Evolutionary conservation across 2,329 filamentous ascomycete species (phyloP), one percentile per base, ranked within the genome.

Genomic region (Epichloe uncinata): DNA sequence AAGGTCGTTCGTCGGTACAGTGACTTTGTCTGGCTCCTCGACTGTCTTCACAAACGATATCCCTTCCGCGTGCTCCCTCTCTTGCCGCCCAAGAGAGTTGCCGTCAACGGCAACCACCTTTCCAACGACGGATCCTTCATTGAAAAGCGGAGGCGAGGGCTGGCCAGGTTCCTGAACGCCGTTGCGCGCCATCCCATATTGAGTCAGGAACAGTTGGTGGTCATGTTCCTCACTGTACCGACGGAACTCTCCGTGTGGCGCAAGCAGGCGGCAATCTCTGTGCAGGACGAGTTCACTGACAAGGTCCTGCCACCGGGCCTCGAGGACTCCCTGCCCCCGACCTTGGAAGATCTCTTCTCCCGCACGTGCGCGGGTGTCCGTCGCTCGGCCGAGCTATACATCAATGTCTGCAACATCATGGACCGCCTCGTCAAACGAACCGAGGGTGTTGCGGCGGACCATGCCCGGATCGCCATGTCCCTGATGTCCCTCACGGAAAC

Each of bases 141-240:
- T 52, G 93, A 97, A 71, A 96, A 96, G 69, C 81, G 93, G 57
- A 79, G 91, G 58, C 81, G 90, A 55, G 93, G 93, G 3, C 72
- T 98, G 44, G 81, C 82, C 26, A 79, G 93, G 44, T 98, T 97
- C 66, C 74, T 88, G 45, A 97, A 96, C 62, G 83, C 89, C 5
- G 77, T 97, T 36, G 84, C 94, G 48, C 79, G 89, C 40, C 93
- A 98, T 66, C 93, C 93, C 0, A 75, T 97, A 1, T 71, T 98
- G 38, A 84, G 79, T 59, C 87, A 95, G 67, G 93, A 98, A 65
- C 91, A 97, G 66, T 75, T 98, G 20, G 91, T 97, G 4, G 79
- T 95, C 52, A 98, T 97, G 91, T 98, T 98, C 63, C 71, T 98
- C 63, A 97, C 93, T 42, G 91, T 98, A 26, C 93, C 93, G 40